Percentiles rank a stretch among this genome's conserved stretches.
Evolutionary conservation across 768 basidiomycete genomes (phyloP).

Genomic region (Kwoniella europaea): DNA sequence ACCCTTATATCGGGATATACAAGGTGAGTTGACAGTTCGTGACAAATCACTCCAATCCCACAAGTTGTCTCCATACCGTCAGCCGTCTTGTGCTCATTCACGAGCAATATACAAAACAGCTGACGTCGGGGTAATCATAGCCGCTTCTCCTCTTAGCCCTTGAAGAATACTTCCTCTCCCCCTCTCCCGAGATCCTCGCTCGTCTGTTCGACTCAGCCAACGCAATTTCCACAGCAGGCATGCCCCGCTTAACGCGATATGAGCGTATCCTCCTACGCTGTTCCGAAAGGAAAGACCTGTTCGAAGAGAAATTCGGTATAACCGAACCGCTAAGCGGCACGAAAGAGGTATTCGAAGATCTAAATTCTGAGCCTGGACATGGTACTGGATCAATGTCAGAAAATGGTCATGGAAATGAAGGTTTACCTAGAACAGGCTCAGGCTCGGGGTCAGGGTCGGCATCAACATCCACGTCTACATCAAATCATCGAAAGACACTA

Average conservation of each 20-base stretch:
- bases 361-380: slow-evolving; percentile 20
- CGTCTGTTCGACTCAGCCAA: slow-evolving; percentile 92
- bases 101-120: too few relatives aligned
- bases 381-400: background rate
- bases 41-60: background rate
- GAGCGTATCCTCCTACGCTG: slow-evolving; percentile 89
- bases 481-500: slow-evolving; percentile 19
- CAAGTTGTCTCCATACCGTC: background rate
- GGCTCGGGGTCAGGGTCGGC: slow-evolving; percentile 1
- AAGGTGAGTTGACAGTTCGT: slow-evolving; percentile 63
- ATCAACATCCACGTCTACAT: background rate
- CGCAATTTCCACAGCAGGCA: slow-evolving; percentile 79
- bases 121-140: slow-evolving; percentile 59
- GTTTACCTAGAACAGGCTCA: background rate
- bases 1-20: slow-evolving; percentile 95
- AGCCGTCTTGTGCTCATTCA: background rate
- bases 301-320: slow-evolving; percentile 76
- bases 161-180: slow-evolving; percentile 89
- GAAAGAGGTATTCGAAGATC: slow-evolving; percentile 24
- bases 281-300: slow-evolving; percentile 89
- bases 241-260: slow-evolving; percentile 74
- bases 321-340: slow-evolving; percentile 21
- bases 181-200: slow-evolving; percentile 86
- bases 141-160: slow-evolving; percentile 90
- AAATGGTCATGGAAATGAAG: background rate